phyloP scores from a whole-genome alignment of 2,329 filamentous ascomycete genomes.

The Leptographium procerum region DNA sequence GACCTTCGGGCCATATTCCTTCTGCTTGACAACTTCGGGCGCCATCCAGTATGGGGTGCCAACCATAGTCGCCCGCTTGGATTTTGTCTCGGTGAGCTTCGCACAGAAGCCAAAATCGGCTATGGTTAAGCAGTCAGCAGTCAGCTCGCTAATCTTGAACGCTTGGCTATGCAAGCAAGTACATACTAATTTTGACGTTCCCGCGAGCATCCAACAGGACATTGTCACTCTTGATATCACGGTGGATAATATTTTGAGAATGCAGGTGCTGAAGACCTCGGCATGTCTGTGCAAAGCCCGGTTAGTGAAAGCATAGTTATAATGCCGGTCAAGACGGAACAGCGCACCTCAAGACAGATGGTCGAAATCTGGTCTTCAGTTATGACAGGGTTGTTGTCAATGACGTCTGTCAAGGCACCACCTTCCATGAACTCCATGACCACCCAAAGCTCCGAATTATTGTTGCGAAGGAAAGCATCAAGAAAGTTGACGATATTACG shows the following conservation, averaged over 20 bases:
- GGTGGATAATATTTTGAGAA: conserved; percentile 92
- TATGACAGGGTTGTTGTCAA: conserved; percentile 92
- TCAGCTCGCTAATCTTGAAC: no score
- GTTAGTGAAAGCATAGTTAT: neutral
- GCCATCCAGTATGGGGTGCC: conserved; percentile 99
- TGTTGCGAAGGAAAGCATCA: conserved; percentile 91
- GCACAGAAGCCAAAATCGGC: conserved; percentile 99
- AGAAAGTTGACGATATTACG: conserved; percentile 98
- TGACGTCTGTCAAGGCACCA: conserved; percentile 92
- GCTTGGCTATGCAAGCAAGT: neutral
- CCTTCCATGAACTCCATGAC: conserved; percentile 99
- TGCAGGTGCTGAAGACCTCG: conserved; percentile 90
- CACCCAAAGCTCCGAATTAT: conserved; percentile 93
- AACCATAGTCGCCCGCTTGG: conserved; percentile 97
- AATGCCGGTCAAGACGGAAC: neutral
- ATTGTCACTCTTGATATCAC: conserved; percentile 99
- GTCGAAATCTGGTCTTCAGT: conserved; percentile 96
- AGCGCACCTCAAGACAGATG: conserved; percentile 81
- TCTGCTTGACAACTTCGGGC: conserved; percentile 97
- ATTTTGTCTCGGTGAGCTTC: conserved; percentile 93
- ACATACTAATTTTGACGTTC: conserved; percentile 94
- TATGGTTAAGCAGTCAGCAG: conserved; percentile 22
- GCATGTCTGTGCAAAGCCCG: conserved; percentile 59
- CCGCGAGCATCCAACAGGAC: conserved; percentile 87
- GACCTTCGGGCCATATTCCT: conserved; percentile 96